Base-by-base conservation (phyloP, 1,284 basidiomycete genomes). In the Moesziomyces antarcticus region DNA sequence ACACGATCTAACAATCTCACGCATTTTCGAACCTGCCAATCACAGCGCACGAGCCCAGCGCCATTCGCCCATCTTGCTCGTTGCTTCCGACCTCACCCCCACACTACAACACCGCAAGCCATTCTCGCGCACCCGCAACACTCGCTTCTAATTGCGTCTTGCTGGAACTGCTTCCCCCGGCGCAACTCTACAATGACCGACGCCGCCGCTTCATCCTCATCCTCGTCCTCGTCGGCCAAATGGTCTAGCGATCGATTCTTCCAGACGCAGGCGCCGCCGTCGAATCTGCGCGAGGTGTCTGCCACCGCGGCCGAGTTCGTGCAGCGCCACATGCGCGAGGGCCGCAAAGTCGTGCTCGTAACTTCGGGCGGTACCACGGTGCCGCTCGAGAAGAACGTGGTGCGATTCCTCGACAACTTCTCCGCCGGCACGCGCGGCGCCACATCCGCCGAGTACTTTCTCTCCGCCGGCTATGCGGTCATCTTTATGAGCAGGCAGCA, bases 401-500 rank as follows among this genome's bases (percentile, higher is more conserved):
- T 99, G 47, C 93, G 97, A 52, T 99, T 97, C 85, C 88, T 99
- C 30, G 96, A 99, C 85, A 99, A 99, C 87, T 99, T 98, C 85
- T 97, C 94, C 84, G 97, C 97, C 56, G 95, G 96, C 52, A 99
- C 97, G 16, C 89, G 96, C 82, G 96, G 97, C 40, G 93, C 97
- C 30, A 95, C 96, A 0, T 98, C 95, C 5, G 96, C 96, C 1
- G 96, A 99, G 85, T 97, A 99, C 87, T 97, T 99, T 84, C 88
- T 99, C 59, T 89, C 84, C 5, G 90, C 92, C 2, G 92, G 92
- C 69, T 99, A 99, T 86, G 94, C 95, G 22, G 97, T 99, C 83
- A 95, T 99, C 81, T 99, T 99, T 86, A 92, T 99, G 89, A 94
- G 97, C 85, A 88, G 96, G 10, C 93, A 97, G 84, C 96, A 97